Base-by-base conservation (phyloP, 306 rosid genomes). In the Boehmeria nivea region DNA sequence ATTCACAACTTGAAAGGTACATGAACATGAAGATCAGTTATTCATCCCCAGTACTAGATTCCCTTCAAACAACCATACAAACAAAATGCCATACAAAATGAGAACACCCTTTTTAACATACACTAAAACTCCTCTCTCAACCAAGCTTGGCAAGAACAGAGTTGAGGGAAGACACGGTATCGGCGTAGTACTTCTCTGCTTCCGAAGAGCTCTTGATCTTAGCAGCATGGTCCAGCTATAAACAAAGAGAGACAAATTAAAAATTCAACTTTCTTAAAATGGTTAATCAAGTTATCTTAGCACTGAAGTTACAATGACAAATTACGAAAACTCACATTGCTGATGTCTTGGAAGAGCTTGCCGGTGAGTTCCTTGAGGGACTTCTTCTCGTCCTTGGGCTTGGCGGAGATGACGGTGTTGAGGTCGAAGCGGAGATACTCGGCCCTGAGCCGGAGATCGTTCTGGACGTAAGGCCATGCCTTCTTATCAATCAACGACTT, bases 391-490 rank as follows among this genome's bases (percentile, higher is more conserved):
- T 66, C 88, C 69, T 85, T 87, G 48, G 99, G 60, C 76, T 78
- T 87, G 42, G 96, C 49, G 38, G 95, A 48, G 34, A 87, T 80
- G 54, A 93, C 59, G 26, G 96, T 93, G 51, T 81, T 87, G 21
- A 93, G 96, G 24, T 93, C 99, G 68, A 37, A 93, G 1, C 99
- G 81, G 50, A 93, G 99, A 60, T 87, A 93, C 37, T 24, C 59
- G 0, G 95, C 86, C 48, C 27, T 73, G 56, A 83, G 81, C 43
- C 99, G 93, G 43, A 93, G 84, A 58, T 93, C 99, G 39, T 76
- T 88, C 75, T 86, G 87, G 57, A 93, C 95, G 43, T 34, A 87
- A 4, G 99, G 96, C 99, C 99, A 93, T 6, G 95, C 96, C 78
- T 93, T 93, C 80, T 87, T 86, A 31, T 87, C 89, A 11, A 93